phyloP scores from a whole-genome alignment of 2,329 filamentous ascomycete genomes.

The Balansia obtecta region DNA sequence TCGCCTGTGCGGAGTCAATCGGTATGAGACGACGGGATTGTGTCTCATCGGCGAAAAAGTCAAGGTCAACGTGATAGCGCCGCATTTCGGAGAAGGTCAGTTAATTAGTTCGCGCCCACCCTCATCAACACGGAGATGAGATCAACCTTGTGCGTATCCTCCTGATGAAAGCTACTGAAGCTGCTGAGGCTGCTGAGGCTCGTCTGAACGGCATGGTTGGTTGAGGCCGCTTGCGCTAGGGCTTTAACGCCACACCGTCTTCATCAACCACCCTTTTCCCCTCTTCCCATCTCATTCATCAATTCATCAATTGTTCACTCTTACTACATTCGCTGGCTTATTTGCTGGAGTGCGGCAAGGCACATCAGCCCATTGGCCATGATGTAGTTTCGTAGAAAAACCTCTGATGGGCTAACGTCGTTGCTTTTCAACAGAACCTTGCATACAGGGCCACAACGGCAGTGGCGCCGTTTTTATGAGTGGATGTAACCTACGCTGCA shows the following conservation, averaged over 20 bases:
- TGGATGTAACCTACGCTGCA: constrained; percentile 61
- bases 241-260: background rate
- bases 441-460: constrained; percentile 70
- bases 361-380: background rate
- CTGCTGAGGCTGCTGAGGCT: background rate
- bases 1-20: constrained; percentile 63
- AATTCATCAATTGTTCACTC: background rate
- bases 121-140: background rate
- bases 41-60: constrained; percentile 66
- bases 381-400: background rate
- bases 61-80: constrained; percentile 75
- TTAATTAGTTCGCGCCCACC: background rate
- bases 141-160: too few species aligned
- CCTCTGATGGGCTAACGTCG: background rate
- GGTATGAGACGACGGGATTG: constrained; percentile 65
- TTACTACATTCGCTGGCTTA: background rate
- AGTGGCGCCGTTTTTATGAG: constrained; percentile 74
- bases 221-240: background rate
- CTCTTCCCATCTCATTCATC: too few species aligned
- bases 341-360: background rate
- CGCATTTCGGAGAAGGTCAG: constrained; percentile 67
- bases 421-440: constrained; percentile 44
- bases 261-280: background rate
- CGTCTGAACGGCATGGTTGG: background rate
- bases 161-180: too few species aligned